Percentiles rank a stretch among this genome's conserved stretches.
Conservation (phyloP, 768 basidiomycete genomes). For the Lentinula raphanica region DNA sequence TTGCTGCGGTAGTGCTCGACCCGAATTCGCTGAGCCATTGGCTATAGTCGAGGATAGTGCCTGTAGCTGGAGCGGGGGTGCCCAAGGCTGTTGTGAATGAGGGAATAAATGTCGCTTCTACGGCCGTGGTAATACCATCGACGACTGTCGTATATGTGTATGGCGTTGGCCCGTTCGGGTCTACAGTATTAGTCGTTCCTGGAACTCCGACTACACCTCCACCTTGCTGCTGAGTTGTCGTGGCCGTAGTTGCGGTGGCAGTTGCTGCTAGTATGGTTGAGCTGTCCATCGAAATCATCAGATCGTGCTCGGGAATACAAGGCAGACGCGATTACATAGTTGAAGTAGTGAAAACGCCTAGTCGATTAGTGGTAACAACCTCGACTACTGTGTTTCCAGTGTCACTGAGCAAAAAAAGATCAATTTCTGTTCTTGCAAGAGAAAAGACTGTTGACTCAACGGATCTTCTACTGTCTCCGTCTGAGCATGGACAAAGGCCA, state of each 20-base stretch:
- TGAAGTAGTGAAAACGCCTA: neutral
- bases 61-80: neutral
- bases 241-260: neutral
- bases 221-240: neutral
- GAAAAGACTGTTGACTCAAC: neutral
- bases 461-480: neutral
- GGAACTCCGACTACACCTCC: conserved; percentile 4
- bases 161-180: conserved; percentile 1
- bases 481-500: conserved; percentile 6
- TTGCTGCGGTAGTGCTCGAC: neutral
- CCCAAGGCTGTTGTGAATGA: neutral
- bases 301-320: neutral
- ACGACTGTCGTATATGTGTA: conserved; percentile 10
- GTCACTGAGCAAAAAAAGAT: neutral
- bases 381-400: conserved; percentile 5
- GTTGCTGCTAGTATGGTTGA: neutral
- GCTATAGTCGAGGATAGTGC: conserved; percentile 5
- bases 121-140: conserved; percentile 1
- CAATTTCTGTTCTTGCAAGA: neutral
- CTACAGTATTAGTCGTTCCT: neutral
- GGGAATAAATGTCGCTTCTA: conserved; percentile 5
- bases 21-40: conserved; percentile 5
- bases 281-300: neutral
- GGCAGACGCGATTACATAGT: neutral
- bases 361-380: conserved; percentile 1